Percentiles rank a stretch among this genome's conserved stretches.
Evolutionary conservation across 108 stramenopile genomes (phyloP).

Genomic region (Nitzschia putrida): DNA sequence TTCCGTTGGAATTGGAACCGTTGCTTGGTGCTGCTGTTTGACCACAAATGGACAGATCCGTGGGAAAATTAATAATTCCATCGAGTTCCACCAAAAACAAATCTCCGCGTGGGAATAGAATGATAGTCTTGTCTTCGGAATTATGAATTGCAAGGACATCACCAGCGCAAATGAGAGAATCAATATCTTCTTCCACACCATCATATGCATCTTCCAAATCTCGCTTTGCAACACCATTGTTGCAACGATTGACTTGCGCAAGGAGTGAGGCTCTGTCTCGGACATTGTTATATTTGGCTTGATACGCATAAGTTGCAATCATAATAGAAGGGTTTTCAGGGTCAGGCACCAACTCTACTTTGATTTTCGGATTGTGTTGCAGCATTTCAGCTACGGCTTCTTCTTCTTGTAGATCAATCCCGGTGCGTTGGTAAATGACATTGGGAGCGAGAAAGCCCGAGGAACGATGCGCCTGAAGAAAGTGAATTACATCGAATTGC

Average conservation of each 20-base stretch:
- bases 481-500: slow-evolving; percentile 77
- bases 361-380: slow-evolving; percentile 67
- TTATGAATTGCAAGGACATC: slow-evolving; percentile 73
- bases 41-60: not conserved
- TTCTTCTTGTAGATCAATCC: slow-evolving; percentile 73
- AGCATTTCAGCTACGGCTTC: slow-evolving; percentile 61
- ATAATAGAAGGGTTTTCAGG: slow-evolving; percentile 78
- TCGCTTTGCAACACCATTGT: slow-evolving; percentile 59
- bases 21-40: not conserved
- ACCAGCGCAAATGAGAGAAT: slow-evolving; percentile 62
- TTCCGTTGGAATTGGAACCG: not conserved
- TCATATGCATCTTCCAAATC: slow-evolving; percentile 80
- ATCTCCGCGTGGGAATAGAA: slow-evolving; percentile 83
- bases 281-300: slow-evolving; percentile 72
- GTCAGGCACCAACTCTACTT: slow-evolving; percentile 77
- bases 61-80: slow-evolving; percentile 55
- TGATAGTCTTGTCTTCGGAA: slow-evolving; percentile 72
- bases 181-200: slow-evolving; percentile 71
- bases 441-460: slow-evolving; percentile 70
- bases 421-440: slow-evolving; percentile 69
- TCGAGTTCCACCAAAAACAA: slow-evolving; percentile 81
- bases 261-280: slow-evolving; percentile 60
- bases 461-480: slow-evolving; percentile 74
- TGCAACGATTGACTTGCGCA: slow-evolving; percentile 82
- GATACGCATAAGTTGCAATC: slow-evolving; percentile 73